Base-by-base conservation (phyloP, 2,329 filamentous ascomycete species). In the Phialophora tarda region DNA sequence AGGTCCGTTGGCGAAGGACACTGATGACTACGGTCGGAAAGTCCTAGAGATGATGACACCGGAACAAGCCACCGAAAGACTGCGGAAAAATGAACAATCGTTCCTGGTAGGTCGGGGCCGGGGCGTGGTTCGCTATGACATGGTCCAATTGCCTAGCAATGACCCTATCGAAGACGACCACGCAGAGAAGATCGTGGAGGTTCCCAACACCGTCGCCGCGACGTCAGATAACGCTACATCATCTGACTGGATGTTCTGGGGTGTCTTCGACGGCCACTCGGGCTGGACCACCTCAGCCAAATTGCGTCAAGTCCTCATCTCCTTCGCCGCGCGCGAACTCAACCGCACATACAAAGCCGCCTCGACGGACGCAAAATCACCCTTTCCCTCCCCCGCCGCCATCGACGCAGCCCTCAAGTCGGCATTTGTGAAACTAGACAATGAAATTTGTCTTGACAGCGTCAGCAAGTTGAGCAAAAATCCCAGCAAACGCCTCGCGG, bases 281-380 rank as follows among this genome's bases (percentile, higher is more conserved):
- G 95, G 95, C 72, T 99, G 95, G 95, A 97, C 95, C 4, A 99
- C 95, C 6, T 98, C 95, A 47, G 95, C 95, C 23, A 98, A 97
- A 76, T 83, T 99, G 66, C 91, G 95, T 65, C 93, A 99, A 78
- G 90, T 91, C 14, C 85, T 99, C 63, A 97, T 99, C 73, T 92
- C 86, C 71, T 97, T 91, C 75, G 95, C 99, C 55, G 94, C 93
- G 30, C 88, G 93, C 61, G 95, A 99, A 80, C 85, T 99, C 51
- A 97, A 97, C 78, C 84, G 87, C 11, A 97, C 94, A 1, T 98
- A 97, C 83, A 93, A 93, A 76, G 85, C 90, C 23, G 88, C 90
- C 4, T 32, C 71, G 2, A 78, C 83, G 47, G 83, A 88, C 72
- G 81, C 84, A 23, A 84, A 79, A 11, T 80, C 86, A 38, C 81